Evolutionary conservation across 768 basidiomycete genomes (phyloP).

Genomic region (Baorangia bicolor): DNA sequence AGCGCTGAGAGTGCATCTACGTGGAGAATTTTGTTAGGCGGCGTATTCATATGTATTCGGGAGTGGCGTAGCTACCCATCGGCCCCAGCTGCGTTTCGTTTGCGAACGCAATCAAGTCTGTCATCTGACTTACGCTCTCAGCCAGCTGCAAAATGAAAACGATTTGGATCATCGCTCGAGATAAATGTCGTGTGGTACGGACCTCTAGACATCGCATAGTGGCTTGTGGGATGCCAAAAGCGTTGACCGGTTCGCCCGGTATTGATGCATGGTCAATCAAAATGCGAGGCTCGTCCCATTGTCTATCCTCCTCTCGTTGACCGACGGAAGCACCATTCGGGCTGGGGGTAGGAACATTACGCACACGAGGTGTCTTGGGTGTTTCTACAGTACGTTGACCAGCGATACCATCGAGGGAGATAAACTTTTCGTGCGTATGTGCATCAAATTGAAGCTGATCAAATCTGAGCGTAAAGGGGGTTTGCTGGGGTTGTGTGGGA

Average conservation of each 20-base stretch:
- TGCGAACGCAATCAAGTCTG: conserved; percentile 70
- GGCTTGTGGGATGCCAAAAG: conserved; percentile 85
- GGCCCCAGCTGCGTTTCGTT: conserved; percentile 57
- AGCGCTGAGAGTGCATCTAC: conserved; percentile 45
- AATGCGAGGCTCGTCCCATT: conserved; percentile 66
- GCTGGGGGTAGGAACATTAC: conserved; percentile 36
- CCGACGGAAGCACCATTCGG: conserved; percentile 27
- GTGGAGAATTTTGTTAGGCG: conserved; percentile 23
- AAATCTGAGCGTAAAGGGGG: conserved; percentile 52
- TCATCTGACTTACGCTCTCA: conserved; percentile 80
- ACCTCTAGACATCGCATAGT: conserved; percentile 89
- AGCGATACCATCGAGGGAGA: conserved; percentile 60
- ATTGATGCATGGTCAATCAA: conserved; percentile 61
- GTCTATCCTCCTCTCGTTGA: conserved; percentile 51
- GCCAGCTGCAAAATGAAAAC: conserved; percentile 50
- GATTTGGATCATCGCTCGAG: conserved; percentile 2
- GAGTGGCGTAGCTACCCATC: conserved; percentile 50
- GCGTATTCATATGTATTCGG: conserved; percentile 26
- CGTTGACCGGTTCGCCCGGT: conserved; percentile 82
- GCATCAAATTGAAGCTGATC: conserved; percentile 76
- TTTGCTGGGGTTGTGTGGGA: conserved; percentile 21
- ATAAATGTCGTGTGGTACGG: conserved; percentile 17
- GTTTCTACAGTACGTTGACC: conserved; percentile 48
- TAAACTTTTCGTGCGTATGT: conserved; percentile 68
- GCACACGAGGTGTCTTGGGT: conserved; percentile 37